These are phyloP conservation scores for Leccinum disarticulatum DNA, from an alignment of 768 basidiomycete genomes.

Conservation along the genomic window DNA sequence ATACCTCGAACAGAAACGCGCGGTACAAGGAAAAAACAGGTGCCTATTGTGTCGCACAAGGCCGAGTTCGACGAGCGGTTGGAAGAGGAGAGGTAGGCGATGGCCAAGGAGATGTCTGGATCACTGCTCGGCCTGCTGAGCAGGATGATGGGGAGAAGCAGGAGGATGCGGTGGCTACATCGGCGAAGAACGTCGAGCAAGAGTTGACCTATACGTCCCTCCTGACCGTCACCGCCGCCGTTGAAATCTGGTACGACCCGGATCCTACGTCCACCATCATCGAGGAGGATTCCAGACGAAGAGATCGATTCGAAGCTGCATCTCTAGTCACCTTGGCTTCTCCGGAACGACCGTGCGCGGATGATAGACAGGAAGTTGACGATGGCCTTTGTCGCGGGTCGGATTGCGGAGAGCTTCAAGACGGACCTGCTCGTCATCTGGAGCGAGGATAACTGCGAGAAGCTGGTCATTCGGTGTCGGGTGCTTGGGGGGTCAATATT, in stretches of 20 bases:
- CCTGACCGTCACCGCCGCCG: conserved; percentile 89
- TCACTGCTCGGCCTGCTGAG: conserved; percentile 31
- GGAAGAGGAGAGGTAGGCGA: conserved; percentile 51
- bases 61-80: conserved; percentile 47
- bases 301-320: conserved; percentile 89
- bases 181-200: conserved; percentile 88
- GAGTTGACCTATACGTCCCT: conserved; percentile 93
- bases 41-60: conserved; percentile 51
- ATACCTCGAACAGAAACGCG: conserved; percentile 53
- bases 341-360: conserved; percentile 94
- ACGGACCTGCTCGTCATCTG: conserved; percentile 97
- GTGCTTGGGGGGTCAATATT: conserved; percentile 86
- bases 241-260: conserved; percentile 98
- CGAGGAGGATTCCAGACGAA: conserved; percentile 96
- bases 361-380: conserved; percentile 97
- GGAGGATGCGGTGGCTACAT: conserved; percentile 7
- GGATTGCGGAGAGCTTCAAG: conserved; percentile 93
- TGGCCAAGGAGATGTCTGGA: conserved; percentile 47
- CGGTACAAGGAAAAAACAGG: conserved; percentile 54
- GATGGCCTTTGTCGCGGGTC: conserved; percentile 91
- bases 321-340: conserved; percentile 93
- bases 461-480: conserved; percentile 95
- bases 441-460: conserved; percentile 98
- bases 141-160: conserved; percentile 20
- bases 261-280: conserved; percentile 90